Evolutionary conservation across 2,329 filamentous ascomycete genomes (phyloP), one percentile per base, ranked within the genome.

Genomic region (Penicillium sp.): DNA sequence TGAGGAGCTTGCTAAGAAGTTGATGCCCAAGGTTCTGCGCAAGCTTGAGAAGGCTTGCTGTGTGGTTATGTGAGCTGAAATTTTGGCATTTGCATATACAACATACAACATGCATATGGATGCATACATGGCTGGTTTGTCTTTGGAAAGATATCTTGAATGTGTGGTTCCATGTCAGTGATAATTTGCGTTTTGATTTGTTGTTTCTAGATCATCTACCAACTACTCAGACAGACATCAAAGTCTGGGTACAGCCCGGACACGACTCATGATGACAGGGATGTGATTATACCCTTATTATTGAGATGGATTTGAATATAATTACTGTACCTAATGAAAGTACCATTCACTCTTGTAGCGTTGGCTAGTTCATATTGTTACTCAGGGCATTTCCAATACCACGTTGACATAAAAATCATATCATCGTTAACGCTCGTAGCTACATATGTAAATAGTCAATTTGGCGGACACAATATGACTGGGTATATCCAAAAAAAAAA

Each of bases 21-120:
- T 84, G 30, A 67, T 89, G 62, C 81, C 82, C 7, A 82, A 77
- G 69, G 67, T 90, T 34, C 66, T 89, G 59, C 81, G 79, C 66
- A 85, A 85, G 74, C 69, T 91, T 70, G 84, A 85, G 70, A 85
- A 84, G 72, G 76, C 76, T 55, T 92, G 88, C 74, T 92, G 89
- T 77, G 76, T 84, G 36, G 83, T 93, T 65, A 92, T 92, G 89
- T 93, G 77, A 40, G 47, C 11, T 43, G 49, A 41, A 18, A 13
- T 40, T 47, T 41, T 43, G 32, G 47, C 52, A 32, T 57, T 56
- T 60, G 16, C 40, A 36, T 35, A 55, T 41, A 48, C 26, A 23
- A 23, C 23, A 23, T 23, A 23, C 23, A 23, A 44, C 32, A 45
- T 44, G 40, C 27, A 56, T 35, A 41, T 41, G 18, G 23, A 40